Conservation (phyloP, 2,329 filamentous ascomycete species). For the Aspergillus ustus region DNA sequence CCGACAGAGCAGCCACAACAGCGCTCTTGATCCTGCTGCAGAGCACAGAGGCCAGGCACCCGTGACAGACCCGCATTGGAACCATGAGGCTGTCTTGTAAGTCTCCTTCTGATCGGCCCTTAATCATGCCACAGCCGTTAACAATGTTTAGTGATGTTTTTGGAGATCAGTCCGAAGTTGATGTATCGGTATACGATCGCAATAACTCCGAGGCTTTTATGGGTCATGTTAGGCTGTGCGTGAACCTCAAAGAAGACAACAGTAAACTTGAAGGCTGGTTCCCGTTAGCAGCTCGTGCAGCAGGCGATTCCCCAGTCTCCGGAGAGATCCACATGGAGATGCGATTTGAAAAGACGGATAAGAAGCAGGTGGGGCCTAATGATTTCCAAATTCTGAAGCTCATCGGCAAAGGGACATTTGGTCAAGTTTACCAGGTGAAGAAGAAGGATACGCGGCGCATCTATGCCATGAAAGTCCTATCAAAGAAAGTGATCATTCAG, state of each 20-base stretch:
- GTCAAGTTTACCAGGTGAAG: constrained; percentile 96
- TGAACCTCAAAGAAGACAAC: constrained; percentile 69
- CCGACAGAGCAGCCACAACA: constrained; percentile 94
- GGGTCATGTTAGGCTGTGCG: constrained; percentile 83
- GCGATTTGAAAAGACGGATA: constrained; percentile 82
- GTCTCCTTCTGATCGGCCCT: constrained; percentile 43
- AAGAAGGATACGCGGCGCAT: constrained; percentile 96
- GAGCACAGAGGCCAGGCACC: constrained; percentile 63
- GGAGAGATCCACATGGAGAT: constrained; percentile 91
- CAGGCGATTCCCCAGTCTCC: constrained; percentile 74
- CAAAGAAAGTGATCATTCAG: constrained; percentile 99
- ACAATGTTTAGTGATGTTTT: constrained; percentile 72
- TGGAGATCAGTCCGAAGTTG: constrained; percentile 85
- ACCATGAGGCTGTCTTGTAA: constrained; percentile 93
- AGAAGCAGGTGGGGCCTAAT: constrained; percentile 88
- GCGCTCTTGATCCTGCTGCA: constrained; percentile 66
- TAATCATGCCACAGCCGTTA: background rate
- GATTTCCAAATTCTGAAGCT: constrained; percentile 96
- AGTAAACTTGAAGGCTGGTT: constrained; percentile 84
- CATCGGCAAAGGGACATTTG: constrained; percentile 97
- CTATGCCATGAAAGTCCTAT: constrained; percentile 98
- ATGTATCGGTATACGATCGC: constrained; percentile 92
- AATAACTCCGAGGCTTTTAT: constrained; percentile 85
- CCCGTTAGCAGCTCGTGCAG: constrained; percentile 76
- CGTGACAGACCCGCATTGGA: constrained; percentile 88